Base-by-base conservation (phyloP, 2,329 filamentous ascomycete genomes). In the Pseudogymnoascus verrucosus region DNA sequence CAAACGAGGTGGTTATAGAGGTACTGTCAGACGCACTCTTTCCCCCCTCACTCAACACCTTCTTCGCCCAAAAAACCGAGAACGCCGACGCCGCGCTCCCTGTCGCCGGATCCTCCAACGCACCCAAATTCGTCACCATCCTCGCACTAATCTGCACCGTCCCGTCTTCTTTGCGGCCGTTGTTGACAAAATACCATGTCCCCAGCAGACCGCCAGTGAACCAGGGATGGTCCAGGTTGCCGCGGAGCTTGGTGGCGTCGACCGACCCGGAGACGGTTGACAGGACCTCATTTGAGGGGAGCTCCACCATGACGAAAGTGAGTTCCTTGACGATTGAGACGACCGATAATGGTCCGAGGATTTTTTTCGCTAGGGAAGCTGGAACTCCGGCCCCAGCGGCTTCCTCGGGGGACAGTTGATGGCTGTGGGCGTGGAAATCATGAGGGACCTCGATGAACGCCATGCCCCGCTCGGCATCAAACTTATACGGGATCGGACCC, bases 321-420 rank as follows among this genome's bases (percentile, higher is more conserved):
- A 93, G 89, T 59, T 89, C 90, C 51, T 84, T 84, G 37, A 91
- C 89, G 54, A 92, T 84, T 67, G 83, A 86, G 63, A 86, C 80
- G 16, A 84, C 70, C 1, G 51, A 19, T 7, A n/a, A 57, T 12
- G 82, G 80, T 7, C 80, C 78, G 12, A 61, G 28, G 10, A 68
- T 65, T 34, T 77, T 67, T 73, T 79, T 77, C 4, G 74, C 74
- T 12, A 57, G 28, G 4, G 28, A 19, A 7, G 6, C 10, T 5
- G n/a, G 51, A 26, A 57, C 14, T 19, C 51, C 51, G n/a, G 71
- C 62, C 21, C 71, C 71, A 59, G 79, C 71, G 4, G 65, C 65
- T 0, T 66, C 47, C 28, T 74, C 70, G 7, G 65, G 16, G 21
- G 73, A 71, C 11, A 78, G 71, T 6, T 73, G 77, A 21, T 72